Evolutionary conservation across 805 yeast species (phyloP), one percentile per base, ranked within the genome.

Genomic region (Kuraishia borneana): DNA sequence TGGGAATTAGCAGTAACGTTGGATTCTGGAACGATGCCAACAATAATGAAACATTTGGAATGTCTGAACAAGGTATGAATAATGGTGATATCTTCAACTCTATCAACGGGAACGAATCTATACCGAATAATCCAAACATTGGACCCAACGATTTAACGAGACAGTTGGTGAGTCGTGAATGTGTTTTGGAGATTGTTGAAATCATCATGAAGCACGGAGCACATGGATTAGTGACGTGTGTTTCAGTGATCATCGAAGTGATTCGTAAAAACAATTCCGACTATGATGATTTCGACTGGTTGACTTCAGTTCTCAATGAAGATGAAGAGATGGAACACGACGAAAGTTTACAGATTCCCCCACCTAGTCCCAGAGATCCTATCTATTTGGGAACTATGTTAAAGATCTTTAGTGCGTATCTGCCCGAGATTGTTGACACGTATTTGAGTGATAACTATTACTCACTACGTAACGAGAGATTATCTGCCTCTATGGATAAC

Each of bases 131-230:
- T 38, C 82, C 95, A 2, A 83, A 89, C 21, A 83, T 92, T 34
- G 98, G 98, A 2, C 97, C 98, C 1, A 92, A 92, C 49, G 95
- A 84, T 48, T 65, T 92, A 21, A 87, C 97, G 0, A 68, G 98
- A 42, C 89, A 85, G 51, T 64, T 92, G 26, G 96, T 88, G 4
- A 79, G 92, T 2, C 72, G 73, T 21, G 63, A 67, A 31, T 70
- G 83, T 39, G 68, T 87, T 42, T 60, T 68, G 35, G 70, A 69
- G 41, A 67, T 92, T 54, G 76, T 89, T 27, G 63, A 77, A 19
- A 75, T 84, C 23, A 83, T 92, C 72, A 70, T 89, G 38, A 52
- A 61, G 36, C 79, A 81, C 39, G 95, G 95, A 32, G 76, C 83
- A 31, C 54, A 56, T 36, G 94, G 96, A 1, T 67, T 92, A 41